A percentile compares a stretch with the other conserved stretches of the same genome.
Conservation (phyloP, 768 basidiomycete genomes). For the Phylloporus sp. region DNA sequence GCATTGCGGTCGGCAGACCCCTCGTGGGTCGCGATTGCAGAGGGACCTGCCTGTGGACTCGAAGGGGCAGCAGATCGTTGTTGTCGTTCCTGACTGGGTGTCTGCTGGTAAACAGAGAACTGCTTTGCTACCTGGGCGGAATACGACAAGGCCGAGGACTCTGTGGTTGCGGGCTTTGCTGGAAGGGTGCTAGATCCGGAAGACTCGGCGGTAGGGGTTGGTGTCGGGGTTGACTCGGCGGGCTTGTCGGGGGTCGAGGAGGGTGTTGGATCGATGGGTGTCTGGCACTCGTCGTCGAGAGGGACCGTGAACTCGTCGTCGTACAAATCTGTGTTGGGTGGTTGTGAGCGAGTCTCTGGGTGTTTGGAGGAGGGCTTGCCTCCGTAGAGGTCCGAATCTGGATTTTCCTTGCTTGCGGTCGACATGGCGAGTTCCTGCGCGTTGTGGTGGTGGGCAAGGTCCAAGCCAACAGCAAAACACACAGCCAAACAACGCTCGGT, state of each 20-base stretch:
- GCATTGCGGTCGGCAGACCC: constrained; percentile 30
- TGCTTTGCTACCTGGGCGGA: constrained; percentile 64
- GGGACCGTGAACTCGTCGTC: constrained; percentile 39
- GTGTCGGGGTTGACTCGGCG: constrained; percentile 12
- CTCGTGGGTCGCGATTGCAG: constrained; percentile 35
- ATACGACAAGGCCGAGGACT: constrained; percentile 42
- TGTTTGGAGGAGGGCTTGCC: constrained; percentile 30
- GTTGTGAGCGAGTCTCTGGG: constrained; percentile 2
- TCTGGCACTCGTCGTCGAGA: constrained; percentile 29
- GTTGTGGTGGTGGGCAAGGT: constrained; percentile 8
- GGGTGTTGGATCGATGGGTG: constrained; percentile 23
- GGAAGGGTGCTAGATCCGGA: constrained; percentile 21
- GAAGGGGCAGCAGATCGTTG: constrained; percentile 31
- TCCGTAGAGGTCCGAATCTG: constrained; percentile 43
- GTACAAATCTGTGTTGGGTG: constrained; percentile 43
- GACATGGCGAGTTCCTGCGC: constrained; percentile 13
- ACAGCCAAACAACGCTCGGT: constrained; percentile 22
- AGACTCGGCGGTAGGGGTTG: constrained; percentile 22
- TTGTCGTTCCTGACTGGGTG: constrained; percentile 59
- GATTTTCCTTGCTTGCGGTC: constrained; percentile 23
- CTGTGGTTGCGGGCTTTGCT: constrained; percentile 24
- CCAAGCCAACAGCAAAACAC: constrained; percentile 10
- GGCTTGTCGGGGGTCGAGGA: constrained; percentile 17
- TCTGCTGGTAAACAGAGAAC: constrained; percentile 60
- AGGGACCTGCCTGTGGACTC: constrained; percentile 26